Conservation (phyloP, 2,329 filamentous ascomycete genomes). For the Ophiosphaerella narmari region DNA sequence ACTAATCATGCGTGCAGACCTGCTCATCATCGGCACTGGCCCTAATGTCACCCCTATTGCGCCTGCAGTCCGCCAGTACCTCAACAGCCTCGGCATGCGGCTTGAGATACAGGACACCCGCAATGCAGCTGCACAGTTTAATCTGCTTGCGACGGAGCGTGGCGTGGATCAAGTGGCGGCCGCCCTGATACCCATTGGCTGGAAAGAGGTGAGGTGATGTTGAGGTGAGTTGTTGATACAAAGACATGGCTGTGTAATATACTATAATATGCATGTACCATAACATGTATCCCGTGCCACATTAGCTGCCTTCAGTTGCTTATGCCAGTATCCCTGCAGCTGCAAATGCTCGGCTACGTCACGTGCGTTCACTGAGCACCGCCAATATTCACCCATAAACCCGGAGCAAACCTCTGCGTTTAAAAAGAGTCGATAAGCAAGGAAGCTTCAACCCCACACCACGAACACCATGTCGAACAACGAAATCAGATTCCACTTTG, state of each 20-base stretch:
- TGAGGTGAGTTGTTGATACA: conserved; percentile 1
- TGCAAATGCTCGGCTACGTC: neutral
- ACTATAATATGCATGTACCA: conserved; percentile 3
- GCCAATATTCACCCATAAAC: neutral
- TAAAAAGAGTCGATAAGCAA: neutral
- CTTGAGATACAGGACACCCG: conserved; percentile 90
- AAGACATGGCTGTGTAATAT: neutral
- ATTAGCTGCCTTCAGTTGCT: too few relatives aligned
- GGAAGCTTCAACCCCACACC: neutral
- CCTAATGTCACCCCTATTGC: conserved; percentile 75
- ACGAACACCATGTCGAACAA: neutral
- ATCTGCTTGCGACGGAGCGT: conserved; percentile 90
- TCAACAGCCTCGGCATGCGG: conserved; percentile 79
- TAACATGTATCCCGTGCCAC: conserved; percentile 10
- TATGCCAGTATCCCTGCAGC: neutral
- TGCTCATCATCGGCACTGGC: conserved; percentile 88
- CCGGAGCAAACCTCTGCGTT: neutral
- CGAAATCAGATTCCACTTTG: neutral
- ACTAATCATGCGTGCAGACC: conserved; percentile 59
- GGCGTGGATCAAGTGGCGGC: conserved; percentile 85
- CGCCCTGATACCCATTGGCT: conserved; percentile 83
- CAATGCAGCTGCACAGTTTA: conserved; percentile 94
- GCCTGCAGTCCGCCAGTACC: conserved; percentile 70
- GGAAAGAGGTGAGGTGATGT: conserved; percentile 60
- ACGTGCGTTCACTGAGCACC: too few relatives aligned